Base-by-base conservation (phyloP, 106 monocot species). In the Dendrobium huoshanense region DNA sequence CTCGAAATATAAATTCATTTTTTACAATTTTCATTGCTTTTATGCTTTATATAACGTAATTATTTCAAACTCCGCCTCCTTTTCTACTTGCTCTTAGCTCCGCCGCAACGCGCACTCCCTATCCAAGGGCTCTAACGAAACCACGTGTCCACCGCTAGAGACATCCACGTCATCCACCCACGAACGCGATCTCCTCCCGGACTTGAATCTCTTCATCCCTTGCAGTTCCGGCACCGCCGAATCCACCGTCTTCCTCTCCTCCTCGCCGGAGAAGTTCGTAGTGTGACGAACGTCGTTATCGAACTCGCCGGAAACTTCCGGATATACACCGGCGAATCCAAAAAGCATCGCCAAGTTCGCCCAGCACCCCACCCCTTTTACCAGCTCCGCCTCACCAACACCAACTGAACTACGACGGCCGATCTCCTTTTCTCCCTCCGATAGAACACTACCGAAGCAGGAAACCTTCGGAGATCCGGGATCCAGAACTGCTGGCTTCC, bases 391-490 rank as follows among this genome's bases (percentile, higher is more conserved):
- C 54, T 43, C 59, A 64, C 4, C 41, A 61, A 55, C 11, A 40
- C 43, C 13, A 40, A 9, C 25, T 5, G n/a, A 31, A 27, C 20
- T 27, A 24, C 29, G 65, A 4, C 40, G 75, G 51, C 51, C 13
- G 61, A 61, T 0, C 45, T 19, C 47, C 56, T 77, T n/a, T 45
- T 84, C 87, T 73, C 81, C 7, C 20, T 82, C 85, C 5, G 92
- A 92, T 16, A 86, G 70, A 16, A 92, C 90, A 54, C 86, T 90
- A 8, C 90, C 92, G 56, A 92, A 81, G 67, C 90, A 92, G 41
- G 92, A 92, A 4, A 90, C 90, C 81, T 92, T 92, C 0, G 92
- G 92, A 22, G 92, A 92, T 0, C 72, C 82, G 48, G 92, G 89
- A 54, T 92, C 87, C 27, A 31, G 79, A 67, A 45, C 81, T 22